These are phyloP conservation scores for Calonectria pseudoturangicola DNA, from an alignment of 2,329 filamentous ascomycete species.

Conservation along the genomic window DNA sequence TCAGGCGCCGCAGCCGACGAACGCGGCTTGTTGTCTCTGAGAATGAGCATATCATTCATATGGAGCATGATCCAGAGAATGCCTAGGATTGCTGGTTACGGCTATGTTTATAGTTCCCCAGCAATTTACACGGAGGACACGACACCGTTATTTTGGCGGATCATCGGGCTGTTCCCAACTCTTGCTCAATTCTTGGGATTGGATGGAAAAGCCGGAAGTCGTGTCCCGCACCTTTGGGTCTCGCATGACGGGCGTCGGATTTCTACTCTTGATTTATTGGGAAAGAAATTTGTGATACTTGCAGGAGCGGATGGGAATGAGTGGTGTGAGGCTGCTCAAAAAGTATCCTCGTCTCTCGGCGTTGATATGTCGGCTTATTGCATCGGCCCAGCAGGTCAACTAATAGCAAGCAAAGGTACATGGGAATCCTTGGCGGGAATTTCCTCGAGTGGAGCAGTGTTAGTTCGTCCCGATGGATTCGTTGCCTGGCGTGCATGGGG, in stretches of 20 bases:
- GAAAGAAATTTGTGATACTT: conserved; percentile 9
- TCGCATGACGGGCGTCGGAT: background rate
- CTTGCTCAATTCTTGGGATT: background rate
- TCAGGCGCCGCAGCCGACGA: conserved; percentile 12
- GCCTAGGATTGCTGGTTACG: conserved; percentile 19
- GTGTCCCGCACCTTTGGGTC: conserved; percentile 24
- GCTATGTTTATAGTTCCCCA: conserved; percentile 10
- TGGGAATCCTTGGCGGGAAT: conserved; percentile 18
- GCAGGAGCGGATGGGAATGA: conserved; percentile 6
- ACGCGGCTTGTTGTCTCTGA: conserved; percentile 13
- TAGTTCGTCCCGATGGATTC: conserved; percentile 25
- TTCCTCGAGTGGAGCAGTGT: conserved; percentile 2
- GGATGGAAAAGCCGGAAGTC: conserved; percentile 13
- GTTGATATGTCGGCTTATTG: background rate
- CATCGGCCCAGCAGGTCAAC: background rate
- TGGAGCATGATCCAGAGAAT: background rate
- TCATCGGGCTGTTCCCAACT: background rate
- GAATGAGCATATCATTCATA: background rate
- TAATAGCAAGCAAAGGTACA: background rate
- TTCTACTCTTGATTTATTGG: conserved; percentile 18
- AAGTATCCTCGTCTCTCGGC: background rate
- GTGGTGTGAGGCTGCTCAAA: background rate
- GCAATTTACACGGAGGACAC: conserved; percentile 6
- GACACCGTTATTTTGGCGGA: conserved; percentile 14
- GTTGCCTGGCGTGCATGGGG: conserved; percentile 17